Evolutionary conservation across 371 early-diverging fungal genomes (phyloP).

Genomic region (Thermomucor indicae-seudaticae): DNA sequence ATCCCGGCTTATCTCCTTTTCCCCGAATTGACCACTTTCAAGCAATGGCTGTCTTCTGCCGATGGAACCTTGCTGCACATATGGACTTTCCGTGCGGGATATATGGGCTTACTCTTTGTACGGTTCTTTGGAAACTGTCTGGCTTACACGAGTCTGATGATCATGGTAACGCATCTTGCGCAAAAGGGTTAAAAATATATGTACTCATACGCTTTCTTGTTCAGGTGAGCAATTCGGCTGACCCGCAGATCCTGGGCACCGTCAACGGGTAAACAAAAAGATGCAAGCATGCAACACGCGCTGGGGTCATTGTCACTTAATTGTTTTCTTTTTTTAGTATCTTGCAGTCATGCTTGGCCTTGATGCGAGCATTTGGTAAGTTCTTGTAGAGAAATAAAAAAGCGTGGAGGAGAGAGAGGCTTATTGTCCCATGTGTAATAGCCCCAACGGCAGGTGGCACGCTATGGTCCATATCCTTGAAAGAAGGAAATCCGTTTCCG

Average conservation of each 20-base stretch:
- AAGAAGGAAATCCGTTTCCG: conserved; percentile 51
- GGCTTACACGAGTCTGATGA: conserved; percentile 59
- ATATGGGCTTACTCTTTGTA: conserved; percentile 35
- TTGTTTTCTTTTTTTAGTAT: conserved; percentile 19
- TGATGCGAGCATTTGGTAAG: conserved; percentile 61
- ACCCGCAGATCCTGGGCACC: conserved; percentile 52
- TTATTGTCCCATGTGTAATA: conserved; percentile 1
- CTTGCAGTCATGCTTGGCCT: conserved; percentile 56
- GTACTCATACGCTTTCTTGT: neutral
- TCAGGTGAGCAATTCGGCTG: conserved; percentile 50
- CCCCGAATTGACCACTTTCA: conserved; percentile 33
- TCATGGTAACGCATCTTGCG: too few relatives aligned
- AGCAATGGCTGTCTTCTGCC: conserved; percentile 15
- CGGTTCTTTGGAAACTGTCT: conserved; percentile 50
- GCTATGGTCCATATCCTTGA: conserved; percentile 61
- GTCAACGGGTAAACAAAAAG: conserved; percentile 54
- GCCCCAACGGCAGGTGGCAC: conserved; percentile 62
- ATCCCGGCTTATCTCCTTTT: conserved; percentile 37
- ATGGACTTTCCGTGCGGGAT: conserved; percentile 19
- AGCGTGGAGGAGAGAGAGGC: too few relatives aligned
- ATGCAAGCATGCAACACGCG: neutral
- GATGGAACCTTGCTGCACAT: conserved; percentile 11
- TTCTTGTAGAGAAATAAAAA: neutral
- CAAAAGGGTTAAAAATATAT: too few relatives aligned
- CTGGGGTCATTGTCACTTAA: neutral